Evolutionary conservation across 164 flowering plant species (phyloP), one percentile per base, ranked within the genome.

Genomic region (Brasenia schreberi): DNA sequence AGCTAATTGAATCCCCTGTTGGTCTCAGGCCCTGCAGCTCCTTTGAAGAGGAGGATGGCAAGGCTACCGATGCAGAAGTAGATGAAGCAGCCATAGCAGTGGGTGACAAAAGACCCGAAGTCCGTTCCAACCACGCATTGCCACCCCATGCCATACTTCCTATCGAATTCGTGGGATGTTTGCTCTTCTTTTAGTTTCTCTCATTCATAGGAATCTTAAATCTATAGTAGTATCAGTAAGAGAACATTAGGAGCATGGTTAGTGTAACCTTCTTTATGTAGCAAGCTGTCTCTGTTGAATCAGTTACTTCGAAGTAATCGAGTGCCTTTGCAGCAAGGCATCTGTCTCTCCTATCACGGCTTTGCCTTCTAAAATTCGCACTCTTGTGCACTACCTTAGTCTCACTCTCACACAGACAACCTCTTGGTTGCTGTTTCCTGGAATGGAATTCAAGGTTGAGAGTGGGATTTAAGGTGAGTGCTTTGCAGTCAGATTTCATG

Each of bases 91-190:
- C 96, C 98, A 69, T 18, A 65, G 68, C 86, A 86, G 64, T 89
- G 96, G 1, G 94, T 92, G 66, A 89, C 94, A 74, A 86, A 92
- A n/a, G 98, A 92, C 33, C 92, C 92, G 70, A 92, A 92, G 77
- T 89, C 92, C 0, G 81, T 92, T 63, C 98, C 98, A 60, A 63
- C 74, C 0, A 62, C 65, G 64, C 71, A 67, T 27, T 70, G 74
- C 69, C 76, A 65, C 62, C 70, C 78, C 1, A 59, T 59, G 53
- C 87, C 85, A 69, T 80, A 70, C 17, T 44, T 18, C 64, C 61
- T 66, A 27, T 84, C 87, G 66, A 84, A 92, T 70, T 87, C 97
- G 92, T 92, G 87, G 76, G 69, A 6, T 45, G 18, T 23, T 10
- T 61, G 63, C 33, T 18, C 19, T 0, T 17, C 27, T 61, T 18